Evolutionary conservation across 164 flowering plant genomes (phyloP), one percentile per base, ranked within the genome.

Genomic region (Tetracentron sinense): DNA sequence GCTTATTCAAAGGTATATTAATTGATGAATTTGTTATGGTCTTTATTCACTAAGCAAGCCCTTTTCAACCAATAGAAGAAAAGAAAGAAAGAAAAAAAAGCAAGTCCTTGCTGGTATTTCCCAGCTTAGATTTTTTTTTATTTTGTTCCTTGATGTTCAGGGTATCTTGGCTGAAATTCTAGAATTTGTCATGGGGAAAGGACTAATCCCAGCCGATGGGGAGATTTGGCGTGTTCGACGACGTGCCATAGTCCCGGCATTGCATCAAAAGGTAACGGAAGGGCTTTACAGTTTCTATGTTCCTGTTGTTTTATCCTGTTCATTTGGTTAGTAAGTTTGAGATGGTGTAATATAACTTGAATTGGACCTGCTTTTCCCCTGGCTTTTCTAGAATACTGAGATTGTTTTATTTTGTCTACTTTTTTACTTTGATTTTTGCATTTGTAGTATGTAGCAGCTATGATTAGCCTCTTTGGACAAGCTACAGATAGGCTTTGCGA

Each of bases 151-250:
- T 60, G 22, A 48, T 66, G n/a, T 60, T 26, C 82, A 94, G 99
- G 99, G 99, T 42, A 88, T 94, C 54, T 73, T 94, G 71, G 96
- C 95, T 26, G 99, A 94, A 75, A 94, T 94, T 66, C 74, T 94
- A 44, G 96, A 94, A 1, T 91, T 94, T 86, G 97, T 94, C 51
- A 91, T 94, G 99, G 99, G 99, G n/a, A 91, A 80, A 69, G 99
- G 99, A 62, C 90, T 94, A 15, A 94, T 94, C 56, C 99, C 99
- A 19, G 99, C 99, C 61, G 99, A 94, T 76, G 96, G 92, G n/a
- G 99, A 94, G 69, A 77, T 89, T 63, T 94, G 99, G 99, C 91
- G 93, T 54, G 84, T 80, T 23, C 78, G 96, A 50, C 64, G 99
- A 54, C 87, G 99, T 56, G 96, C 90, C 38, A 85, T 91, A 50